Evolutionary conservation across 345 rosid species (phyloP).

Genomic region (Corymbia maculata): DNA sequence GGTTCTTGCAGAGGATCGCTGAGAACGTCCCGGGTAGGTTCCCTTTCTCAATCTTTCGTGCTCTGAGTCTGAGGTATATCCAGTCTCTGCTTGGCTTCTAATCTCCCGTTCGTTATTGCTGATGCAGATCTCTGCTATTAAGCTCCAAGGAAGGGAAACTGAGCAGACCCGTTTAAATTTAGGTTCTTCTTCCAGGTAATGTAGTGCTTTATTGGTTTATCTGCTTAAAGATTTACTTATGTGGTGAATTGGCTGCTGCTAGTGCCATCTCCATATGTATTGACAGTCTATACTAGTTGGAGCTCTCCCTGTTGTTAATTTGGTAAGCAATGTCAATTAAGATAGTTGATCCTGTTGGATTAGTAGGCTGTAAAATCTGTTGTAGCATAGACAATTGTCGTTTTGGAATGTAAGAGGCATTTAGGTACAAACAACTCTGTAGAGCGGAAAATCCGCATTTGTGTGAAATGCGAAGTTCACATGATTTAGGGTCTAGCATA

Average conservation of each 20-base stretch:
- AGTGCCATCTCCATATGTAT: not conserved
- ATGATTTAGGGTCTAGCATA: not conserved
- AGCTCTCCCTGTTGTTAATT: not conserved
- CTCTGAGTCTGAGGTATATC: not conserved
- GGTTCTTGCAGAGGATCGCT: not conserved
- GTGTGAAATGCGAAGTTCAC: not conserved
- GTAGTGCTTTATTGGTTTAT: not conserved
- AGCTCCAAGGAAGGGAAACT: constrained; percentile 7
- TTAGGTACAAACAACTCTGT: not conserved
- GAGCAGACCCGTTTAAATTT: constrained; percentile 19
- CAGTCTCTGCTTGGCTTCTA: not conserved
- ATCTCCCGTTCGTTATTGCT: not conserved
- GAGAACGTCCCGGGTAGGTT: not conserved
- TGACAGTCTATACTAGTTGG: not conserved
- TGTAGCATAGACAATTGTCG: not conserved
- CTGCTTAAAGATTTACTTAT: not conserved
- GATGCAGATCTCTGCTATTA: constrained; percentile 24
- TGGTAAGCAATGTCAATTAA: not conserved
- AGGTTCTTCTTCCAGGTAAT: constrained; percentile 22
- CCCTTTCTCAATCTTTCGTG: not conserved
- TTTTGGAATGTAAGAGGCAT: not conserved
- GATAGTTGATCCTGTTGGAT: not conserved
- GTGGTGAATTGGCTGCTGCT: not conserved
- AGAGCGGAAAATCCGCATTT: not conserved
- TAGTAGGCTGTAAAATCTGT: not conserved